A percentile compares a stretch with the other conserved stretches of the same genome.
These are phyloP conservation scores for Kwoniella dejecticola DNA, from an alignment of 768 basidiomycete species.

Conservation along the genomic window DNA sequence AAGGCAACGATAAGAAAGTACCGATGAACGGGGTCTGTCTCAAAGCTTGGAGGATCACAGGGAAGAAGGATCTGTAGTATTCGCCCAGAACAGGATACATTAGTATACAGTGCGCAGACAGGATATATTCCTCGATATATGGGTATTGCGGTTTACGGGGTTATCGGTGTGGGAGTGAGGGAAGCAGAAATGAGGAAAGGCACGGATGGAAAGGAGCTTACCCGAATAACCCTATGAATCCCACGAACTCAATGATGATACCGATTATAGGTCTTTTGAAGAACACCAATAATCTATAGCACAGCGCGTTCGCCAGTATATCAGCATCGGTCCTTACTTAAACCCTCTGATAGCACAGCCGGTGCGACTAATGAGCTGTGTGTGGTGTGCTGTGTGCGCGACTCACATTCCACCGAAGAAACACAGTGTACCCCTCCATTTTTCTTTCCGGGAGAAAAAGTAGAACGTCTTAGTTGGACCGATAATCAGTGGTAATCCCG, in stretches of 20 bases:
- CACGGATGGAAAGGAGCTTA: conserved; percentile 57
- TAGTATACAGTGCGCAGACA: not conserved
- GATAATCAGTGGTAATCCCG: conserved; percentile 93
- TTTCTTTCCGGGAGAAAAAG: conserved; percentile 95
- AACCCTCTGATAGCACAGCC: too few relatives aligned
- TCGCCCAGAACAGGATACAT: not conserved
- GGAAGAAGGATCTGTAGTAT: conserved; percentile 92
- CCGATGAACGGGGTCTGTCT: conserved; percentile 92
- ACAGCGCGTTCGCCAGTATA: not conserved
- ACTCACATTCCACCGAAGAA: conserved; percentile 56
- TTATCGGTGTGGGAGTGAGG: too few relatives aligned
- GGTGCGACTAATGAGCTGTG: too few relatives aligned
- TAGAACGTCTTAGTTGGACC: conserved; percentile 94
- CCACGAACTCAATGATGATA: conserved; percentile 89
- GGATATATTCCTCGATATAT: too few relatives aligned
- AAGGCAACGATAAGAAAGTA: conserved; percentile 79
- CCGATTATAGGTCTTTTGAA: conserved; percentile 93
- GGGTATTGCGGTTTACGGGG: too few relatives aligned
- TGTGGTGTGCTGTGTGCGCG: too few relatives aligned
- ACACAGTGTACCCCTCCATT: conserved; percentile 69
- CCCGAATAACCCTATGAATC: conserved; percentile 98
- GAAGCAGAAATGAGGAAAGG: not conserved
- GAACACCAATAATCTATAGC: conserved; percentile 78
- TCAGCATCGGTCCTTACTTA: not conserved
- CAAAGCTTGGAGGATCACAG: conserved; percentile 94